Evolutionary conservation across 1,139 yeast species (phyloP).

Genomic region (Meyerozyma sp.): DNA sequence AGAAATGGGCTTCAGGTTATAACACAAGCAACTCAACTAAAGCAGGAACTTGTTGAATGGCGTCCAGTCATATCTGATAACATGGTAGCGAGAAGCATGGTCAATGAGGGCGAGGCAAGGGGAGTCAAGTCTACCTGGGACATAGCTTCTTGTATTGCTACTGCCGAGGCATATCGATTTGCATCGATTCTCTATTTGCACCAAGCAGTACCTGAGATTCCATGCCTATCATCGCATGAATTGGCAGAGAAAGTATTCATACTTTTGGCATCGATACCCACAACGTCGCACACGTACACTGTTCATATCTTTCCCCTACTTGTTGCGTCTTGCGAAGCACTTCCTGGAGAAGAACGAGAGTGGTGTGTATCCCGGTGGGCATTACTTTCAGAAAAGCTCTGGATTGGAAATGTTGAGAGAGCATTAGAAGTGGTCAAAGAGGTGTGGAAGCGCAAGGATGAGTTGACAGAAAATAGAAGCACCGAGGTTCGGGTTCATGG

Average conservation of each 20-base stretch:
- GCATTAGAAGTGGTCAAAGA: constrained; percentile 66
- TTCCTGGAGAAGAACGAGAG: constrained; percentile 50
- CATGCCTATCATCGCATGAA: constrained; percentile 48
- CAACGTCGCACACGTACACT: constrained; percentile 50
- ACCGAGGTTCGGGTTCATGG: constrained; percentile 11
- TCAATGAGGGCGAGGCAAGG: constrained; percentile 21
- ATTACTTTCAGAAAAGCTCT: constrained; percentile 46
- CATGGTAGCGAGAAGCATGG: constrained; percentile 23
- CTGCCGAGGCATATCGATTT: constrained; percentile 64
- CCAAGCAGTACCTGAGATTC: constrained; percentile 67
- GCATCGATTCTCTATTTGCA: constrained; percentile 55
- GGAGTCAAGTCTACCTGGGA: constrained; percentile 37
- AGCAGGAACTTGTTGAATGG: constrained; percentile 51
- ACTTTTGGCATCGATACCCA: constrained; percentile 58
- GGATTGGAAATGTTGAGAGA: constrained; percentile 62
- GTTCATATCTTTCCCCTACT: constrained; percentile 61
- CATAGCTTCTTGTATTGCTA: constrained; percentile 54
- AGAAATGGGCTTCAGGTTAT: constrained; percentile 44
- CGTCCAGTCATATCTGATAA: constrained; percentile 39
- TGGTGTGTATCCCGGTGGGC: constrained; percentile 63
- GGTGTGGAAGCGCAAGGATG: constrained; percentile 61
- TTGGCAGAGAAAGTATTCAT: constrained; percentile 57
- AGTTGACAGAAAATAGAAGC: constrained; percentile 4
- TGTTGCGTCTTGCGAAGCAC: constrained; percentile 62
- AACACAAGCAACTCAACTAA: constrained; percentile 50